phyloP scores from a whole-genome alignment of 495 filamentous ascomycete genomes.

The Geopyxis carbonaria region DNA sequence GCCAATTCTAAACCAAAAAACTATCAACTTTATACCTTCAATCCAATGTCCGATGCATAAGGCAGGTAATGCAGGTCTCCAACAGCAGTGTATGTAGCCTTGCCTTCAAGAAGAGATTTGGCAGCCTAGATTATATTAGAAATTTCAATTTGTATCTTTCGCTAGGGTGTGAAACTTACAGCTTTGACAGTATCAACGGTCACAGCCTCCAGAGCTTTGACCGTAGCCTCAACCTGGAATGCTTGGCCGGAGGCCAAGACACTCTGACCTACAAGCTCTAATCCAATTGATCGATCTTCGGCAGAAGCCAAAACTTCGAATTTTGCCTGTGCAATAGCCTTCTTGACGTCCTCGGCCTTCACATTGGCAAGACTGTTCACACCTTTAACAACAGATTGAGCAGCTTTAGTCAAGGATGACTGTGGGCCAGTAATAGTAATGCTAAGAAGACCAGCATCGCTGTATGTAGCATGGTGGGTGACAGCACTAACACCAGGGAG shows the following conservation, averaged over 20 bases:
- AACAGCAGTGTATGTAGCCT: slow-evolving; percentile 71
- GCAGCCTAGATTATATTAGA: slow-evolving; percentile 66
- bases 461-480: slow-evolving; percentile 70
- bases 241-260: slow-evolving; percentile 64
- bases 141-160: slow-evolving; percentile 16
- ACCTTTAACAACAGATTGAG: slow-evolving; percentile 52
- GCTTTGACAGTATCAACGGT: slow-evolving; percentile 69
- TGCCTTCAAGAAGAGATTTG: slow-evolving; percentile 67
- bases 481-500: slow-evolving; percentile 45
- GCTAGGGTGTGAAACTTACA: slow-evolving; percentile 46
- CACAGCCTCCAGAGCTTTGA: slow-evolving; percentile 62
- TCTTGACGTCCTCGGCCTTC: slow-evolving; percentile 68
- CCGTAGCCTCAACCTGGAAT: slow-evolving; percentile 68
- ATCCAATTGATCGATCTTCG: slow-evolving; percentile 31
- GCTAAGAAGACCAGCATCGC: slow-evolving; percentile 78
- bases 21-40: slow-evolving; percentile 54
- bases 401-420: slow-evolving; percentile 41
- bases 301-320: slow-evolving; percentile 77
- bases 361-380: slow-evolving; percentile 63
- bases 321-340: slow-evolving; percentile 83
- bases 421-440: slow-evolving; percentile 61
- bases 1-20: slow-evolving; percentile 1
- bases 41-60: slow-evolving; percentile 80
- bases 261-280: slow-evolving; percentile 34
- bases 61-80: slow-evolving; percentile 80